Evolutionary conservation across 495 filamentous ascomycete species (phyloP), one percentile per base, ranked within the genome.

Genomic region (Tuber borchii): DNA sequence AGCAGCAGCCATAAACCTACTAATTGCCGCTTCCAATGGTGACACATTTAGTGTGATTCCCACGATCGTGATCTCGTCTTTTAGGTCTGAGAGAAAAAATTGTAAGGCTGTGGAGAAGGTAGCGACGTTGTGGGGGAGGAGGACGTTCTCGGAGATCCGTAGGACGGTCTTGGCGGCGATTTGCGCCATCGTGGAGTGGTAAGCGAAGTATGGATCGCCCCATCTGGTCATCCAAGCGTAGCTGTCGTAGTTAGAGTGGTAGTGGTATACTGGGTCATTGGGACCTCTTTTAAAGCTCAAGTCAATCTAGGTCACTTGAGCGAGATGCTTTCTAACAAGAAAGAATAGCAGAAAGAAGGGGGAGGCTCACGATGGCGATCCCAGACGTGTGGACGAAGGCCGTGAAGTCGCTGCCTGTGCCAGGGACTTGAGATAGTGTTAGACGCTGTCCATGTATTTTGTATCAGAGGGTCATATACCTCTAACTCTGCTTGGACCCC

Each of bases 221-320:
- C 86, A 92, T 31, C 85, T 87, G 44, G 90, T 87, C 91, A 93
- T 93, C 91, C 91, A 93, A 74, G 88, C 85, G 77, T 91, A 91
- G 79, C 87, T 89, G 80, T 93, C 91, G 81, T 92, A 93, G 82
- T 93, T 93, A 75, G 90, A 91, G 82, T 93, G 91, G 78, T 93
- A 93, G 80, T 92, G 91, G 77, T 92, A 93, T 3, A 93, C 87
- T 0, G 91, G 83, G 44, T 86, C 85, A 0, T 86, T 83, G 0
- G 69, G n/a, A 5, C 81, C 83, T 39, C 75, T 74, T 34, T 78
- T 77, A 76, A 91, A 93, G 10, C 88, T 89, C 40, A 92, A 85
- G 75, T 92, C 89, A 22, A 80, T 73, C 78, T 79, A 22, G 12
- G 51, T 14, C 2, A 22, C 43, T 48, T 10, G n/a, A 75, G 45